Base-by-base conservation (phyloP, 176 grass and related monocot genomes). In the Saccharum officinarum region DNA sequence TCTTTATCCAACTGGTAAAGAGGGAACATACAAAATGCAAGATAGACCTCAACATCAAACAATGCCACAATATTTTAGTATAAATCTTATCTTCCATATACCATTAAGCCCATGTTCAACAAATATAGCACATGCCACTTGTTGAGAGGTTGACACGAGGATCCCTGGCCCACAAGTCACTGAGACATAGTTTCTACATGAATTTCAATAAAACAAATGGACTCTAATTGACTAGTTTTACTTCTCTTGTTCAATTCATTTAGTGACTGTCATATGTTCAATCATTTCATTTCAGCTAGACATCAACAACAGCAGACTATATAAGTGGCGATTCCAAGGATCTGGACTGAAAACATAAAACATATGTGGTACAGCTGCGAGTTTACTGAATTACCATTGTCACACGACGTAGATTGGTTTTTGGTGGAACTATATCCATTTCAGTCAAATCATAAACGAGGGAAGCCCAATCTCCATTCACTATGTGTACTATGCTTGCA, bases 401-500 rank as follows among this genome's bases (percentile, higher is more conserved):
- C 44, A 98, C 96, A 75, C 89, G 85, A 8, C 86, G 89, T 59
- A 95, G 87, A 85, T 90, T 98, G 70, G 96, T 98, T 73, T 86
- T 87, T 75, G 93, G 87, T 67, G 89, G 94, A 86, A 93, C 86
- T 49, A 95, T 39, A 89, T 95, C 93, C 93, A 98, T 98, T 69
- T 89, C 78, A 83, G 84, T 90, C 86, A 98, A 83, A 89, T 98
- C 96, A 86, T 92, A 92, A 79, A 95, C 89, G 83, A 98, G 89
- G 44, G 93, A 90, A 45, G 88, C 81, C 96, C 96, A 98, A 76
- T 98, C 96, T 89, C 89, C 96, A 89, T 95, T 94, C 57, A 91
- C 93, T 79, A 98, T 95, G 76, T 94, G 93, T 66, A 98, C 45
- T 49, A 98, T 98, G 70, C 83, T 86, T 26, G 96, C 86, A 86